Evolutionary conservation across 1,139 yeast species (phyloP).

Genomic region (Taphrina communis): DNA sequence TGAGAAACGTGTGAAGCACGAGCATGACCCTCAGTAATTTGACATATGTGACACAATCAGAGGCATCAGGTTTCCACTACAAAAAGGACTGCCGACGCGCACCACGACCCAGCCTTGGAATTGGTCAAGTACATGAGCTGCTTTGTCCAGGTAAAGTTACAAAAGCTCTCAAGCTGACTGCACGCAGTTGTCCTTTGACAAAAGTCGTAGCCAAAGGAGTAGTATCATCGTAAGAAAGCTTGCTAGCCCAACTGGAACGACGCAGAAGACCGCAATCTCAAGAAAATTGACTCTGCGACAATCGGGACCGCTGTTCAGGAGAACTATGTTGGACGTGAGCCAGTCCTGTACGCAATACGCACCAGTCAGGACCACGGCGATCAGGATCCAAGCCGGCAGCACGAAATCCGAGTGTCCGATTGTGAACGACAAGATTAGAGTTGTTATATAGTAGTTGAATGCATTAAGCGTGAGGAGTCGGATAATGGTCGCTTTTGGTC

Average conservation of each 20-base stretch:
- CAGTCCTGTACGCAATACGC: constrained; percentile 86
- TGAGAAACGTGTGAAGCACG: not conserved
- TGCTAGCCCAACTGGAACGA: constrained; percentile 94
- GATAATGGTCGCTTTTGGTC: constrained; percentile 83
- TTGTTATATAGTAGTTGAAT: constrained; percentile 55
- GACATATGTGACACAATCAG: no score
- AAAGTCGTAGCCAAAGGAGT: constrained; percentile 33
- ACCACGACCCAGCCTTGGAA: not conserved
- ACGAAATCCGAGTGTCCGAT: constrained; percentile 47
- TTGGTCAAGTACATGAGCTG: no score
- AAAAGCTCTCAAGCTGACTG: not conserved
- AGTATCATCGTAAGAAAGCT: constrained; percentile 85
- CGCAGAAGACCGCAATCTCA: constrained; percentile 92
- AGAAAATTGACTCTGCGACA: constrained; percentile 66
- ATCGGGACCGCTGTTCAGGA: constrained; percentile 51
- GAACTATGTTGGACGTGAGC: constrained; percentile 73
- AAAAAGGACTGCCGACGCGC: not conserved
- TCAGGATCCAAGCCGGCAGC: constrained; percentile 87
- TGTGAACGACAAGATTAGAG: constrained; percentile 53
- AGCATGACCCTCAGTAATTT: not conserved
- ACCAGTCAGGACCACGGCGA: constrained; percentile 82
- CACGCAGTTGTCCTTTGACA: not conserved
- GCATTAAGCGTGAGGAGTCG: constrained; percentile 83
- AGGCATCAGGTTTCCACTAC: no score
- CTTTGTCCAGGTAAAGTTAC: no score